Conservation (phyloP, 148 eudicot genomes). For the Fagopyrum esculentum region DNA sequence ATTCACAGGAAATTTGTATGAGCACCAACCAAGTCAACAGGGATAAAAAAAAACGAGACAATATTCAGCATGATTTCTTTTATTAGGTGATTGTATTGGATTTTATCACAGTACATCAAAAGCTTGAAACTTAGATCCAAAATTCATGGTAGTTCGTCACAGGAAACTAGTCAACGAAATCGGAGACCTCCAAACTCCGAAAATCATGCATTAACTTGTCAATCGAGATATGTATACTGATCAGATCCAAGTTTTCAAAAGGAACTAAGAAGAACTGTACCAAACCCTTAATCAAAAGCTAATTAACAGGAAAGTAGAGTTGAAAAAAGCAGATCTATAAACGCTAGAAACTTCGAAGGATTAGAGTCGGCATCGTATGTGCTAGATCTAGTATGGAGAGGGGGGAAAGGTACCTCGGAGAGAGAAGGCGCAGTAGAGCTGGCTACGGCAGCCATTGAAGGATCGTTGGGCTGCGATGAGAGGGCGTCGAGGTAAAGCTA, state of each 20-base stretch:
- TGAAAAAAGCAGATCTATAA: background rate
- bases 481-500: background rate
- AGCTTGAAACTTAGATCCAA: slow-evolving; percentile 1
- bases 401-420: slow-evolving; percentile 21
- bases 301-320: background rate
- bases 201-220: background rate
- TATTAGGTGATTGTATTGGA: background rate
- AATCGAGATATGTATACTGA: background rate
- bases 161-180: background rate
- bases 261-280: background rate
- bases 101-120: background rate
- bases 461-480: background rate
- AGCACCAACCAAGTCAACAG: background rate
- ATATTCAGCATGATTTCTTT: background rate
- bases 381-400: background rate
- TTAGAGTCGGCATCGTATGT: background rate
- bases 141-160: background rate
- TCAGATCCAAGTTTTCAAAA: background rate
- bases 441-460: slow-evolving; percentile 27
- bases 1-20: background rate
- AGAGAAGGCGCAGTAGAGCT: slow-evolving; percentile 13
- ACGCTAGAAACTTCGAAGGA: background rate
- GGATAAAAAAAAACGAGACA: background rate
- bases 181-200: background rate
- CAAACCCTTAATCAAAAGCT: slow-evolving; percentile 1